Conservation (phyloP, 2,329 filamentous ascomycete genomes). For the Colletotrichum lupini region DNA sequence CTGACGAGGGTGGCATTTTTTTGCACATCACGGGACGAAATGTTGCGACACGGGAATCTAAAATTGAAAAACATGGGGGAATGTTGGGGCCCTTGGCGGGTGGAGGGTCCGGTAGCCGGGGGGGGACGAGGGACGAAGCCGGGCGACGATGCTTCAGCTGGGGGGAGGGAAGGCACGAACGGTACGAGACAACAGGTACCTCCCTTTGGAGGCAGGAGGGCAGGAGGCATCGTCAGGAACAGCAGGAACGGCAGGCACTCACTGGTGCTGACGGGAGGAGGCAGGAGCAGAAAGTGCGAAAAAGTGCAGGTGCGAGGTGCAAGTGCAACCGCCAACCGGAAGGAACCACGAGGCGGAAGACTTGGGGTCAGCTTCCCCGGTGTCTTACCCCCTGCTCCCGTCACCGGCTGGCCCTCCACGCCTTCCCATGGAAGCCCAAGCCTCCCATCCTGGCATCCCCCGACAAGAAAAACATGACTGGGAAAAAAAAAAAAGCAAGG, state of each 20-base stretch:
- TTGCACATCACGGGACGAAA: slow-evolving; percentile 25
- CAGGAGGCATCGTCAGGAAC: neutral
- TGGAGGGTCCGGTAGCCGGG: slow-evolving; percentile 19
- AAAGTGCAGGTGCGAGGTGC: neutral
- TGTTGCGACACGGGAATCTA: slow-evolving; percentile 27
- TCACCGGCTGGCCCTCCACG: neutral
- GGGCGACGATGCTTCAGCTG: slow-evolving; percentile 20
- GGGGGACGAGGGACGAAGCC: slow-evolving; percentile 26
- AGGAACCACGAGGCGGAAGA: neutral
- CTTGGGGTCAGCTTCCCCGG: slow-evolving; percentile 5
- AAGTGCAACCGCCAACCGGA: slow-evolving; percentile 3
- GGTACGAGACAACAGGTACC: neutral
- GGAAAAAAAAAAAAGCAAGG: neutral
- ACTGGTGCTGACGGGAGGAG: too few relatives aligned
- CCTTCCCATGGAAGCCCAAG: neutral
- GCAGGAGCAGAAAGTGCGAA: neutral
- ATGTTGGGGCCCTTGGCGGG: neutral
- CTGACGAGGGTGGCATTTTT: neutral
- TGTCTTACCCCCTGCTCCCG: neutral
- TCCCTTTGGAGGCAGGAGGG: neutral
- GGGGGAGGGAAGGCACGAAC: neutral
- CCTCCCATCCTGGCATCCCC: neutral
- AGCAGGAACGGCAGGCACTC: neutral
- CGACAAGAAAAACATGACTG: too few relatives aligned
- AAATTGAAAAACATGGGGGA: slow-evolving; percentile 26